These are phyloP conservation scores for Pyricularia pennisetigena DNA, from an alignment of 2,329 filamentous ascomycete genomes.

Conservation along the genomic window DNA sequence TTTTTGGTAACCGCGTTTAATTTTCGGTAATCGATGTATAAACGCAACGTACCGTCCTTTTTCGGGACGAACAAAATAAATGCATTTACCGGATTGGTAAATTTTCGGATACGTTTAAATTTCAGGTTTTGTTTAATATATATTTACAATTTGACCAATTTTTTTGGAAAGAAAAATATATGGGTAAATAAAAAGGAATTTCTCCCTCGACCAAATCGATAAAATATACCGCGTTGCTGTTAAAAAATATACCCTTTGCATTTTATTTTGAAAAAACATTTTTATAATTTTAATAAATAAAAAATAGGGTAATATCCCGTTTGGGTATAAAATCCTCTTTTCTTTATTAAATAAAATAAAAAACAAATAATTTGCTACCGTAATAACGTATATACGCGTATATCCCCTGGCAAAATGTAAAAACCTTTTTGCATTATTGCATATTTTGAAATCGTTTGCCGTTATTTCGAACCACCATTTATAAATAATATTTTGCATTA, in stretches of 20 bases:
- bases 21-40: background rate
- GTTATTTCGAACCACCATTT: background rate
- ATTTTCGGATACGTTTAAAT: background rate
- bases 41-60: background rate
- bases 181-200: too few relatives aligned
- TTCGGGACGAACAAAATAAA: background rate
- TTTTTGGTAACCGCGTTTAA: background rate
- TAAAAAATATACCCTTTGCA: too few relatives aligned
- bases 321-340: background rate
- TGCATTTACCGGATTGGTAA: background rate
- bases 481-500: background rate
- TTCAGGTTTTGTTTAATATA: background rate
- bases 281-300: too few relatives aligned
- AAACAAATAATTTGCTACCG: background rate
- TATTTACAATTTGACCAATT: too few relatives aligned
- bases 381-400: background rate
- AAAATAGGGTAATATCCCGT: background rate
- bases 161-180: too few relatives aligned
- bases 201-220: too few relatives aligned
- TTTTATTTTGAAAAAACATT: too few relatives aligned
- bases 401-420: background rate
- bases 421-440: background rate
- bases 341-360: background rate
- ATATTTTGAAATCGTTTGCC: background rate
- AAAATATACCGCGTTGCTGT: too few relatives aligned